Base-by-base conservation (phyloP, 768 basidiomycete species). In the Mycena kentingensis region DNA sequence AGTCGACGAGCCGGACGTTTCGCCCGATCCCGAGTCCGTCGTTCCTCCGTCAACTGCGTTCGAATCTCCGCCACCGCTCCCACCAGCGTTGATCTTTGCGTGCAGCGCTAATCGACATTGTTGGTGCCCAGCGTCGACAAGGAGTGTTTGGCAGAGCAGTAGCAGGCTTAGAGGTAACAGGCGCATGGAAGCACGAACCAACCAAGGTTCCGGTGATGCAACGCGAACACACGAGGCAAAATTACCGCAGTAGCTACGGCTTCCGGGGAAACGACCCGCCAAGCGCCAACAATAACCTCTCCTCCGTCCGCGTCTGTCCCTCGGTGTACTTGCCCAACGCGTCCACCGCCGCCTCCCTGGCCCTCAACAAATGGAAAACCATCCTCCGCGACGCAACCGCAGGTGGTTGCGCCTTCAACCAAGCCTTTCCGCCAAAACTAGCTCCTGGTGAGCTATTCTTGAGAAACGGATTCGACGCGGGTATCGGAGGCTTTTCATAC, bases 391-490 rank as follows among this genome's bases (percentile, higher is more conserved):
- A 38, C 6, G 66, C 53, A 5, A 73, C 53, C 7, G 52, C 39
- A 3, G 41, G 60, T 34, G 63, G 63, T 8, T 57, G 60, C 21
- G 36, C 58, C 38, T 55, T 56, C 42, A 51, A 21, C 46, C 55
- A 57, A 15, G 25, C 46, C 16, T 32, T 39, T 34, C 42, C 61
- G 43, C 38, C 65, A 56, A 48, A 28, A 15, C 38, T 44, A 28
- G 52, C 32, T n/a, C 52, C 43, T n/a, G 37, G 11, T 15, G 51
- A 37, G 49, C 64, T 58, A 31, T 49, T 63, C 49, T 65, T 74
- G 63, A 81, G 71, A 56, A 71, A 79, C 0, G 66, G 65, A 61
- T 77, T 82, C 19, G 62, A 62, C 1, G 73, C 71, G 0, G 78
- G 77, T 5, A 66, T 64, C 1, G 77, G 77, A 19, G 72, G 74